Evolutionary conservation across 1,139 yeast species (phyloP).

Genomic region (Zygosaccharomyces pseudobailii): DNA sequence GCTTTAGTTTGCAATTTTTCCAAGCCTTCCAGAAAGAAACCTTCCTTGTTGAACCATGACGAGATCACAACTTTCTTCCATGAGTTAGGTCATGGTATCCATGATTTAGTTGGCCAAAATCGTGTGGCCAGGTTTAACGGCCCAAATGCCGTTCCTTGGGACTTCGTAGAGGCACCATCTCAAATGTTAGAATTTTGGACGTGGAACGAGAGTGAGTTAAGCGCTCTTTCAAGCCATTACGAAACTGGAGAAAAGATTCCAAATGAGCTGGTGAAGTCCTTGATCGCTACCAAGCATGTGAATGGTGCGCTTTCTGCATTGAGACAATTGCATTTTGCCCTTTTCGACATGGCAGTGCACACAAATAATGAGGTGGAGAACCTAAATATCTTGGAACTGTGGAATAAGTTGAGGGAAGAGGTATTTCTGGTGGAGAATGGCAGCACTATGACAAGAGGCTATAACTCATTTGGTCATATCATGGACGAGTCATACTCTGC

Average conservation of each 20-base stretch:
- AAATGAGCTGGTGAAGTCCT: conserved; percentile 54
- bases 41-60: conserved; percentile 69
- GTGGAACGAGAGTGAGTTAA: conserved; percentile 64
- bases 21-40: conserved; percentile 64
- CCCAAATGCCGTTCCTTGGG: conserved; percentile 66
- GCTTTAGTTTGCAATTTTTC: conserved; percentile 84
- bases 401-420: conserved; percentile 62
- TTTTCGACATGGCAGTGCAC: conserved; percentile 72
- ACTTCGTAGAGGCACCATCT: conserved; percentile 86
- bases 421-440: conserved; percentile 56
- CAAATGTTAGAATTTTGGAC: conserved; percentile 89
- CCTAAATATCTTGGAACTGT: conserved; percentile 47
- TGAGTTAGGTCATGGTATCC: conserved; percentile 87
- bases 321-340: conserved; percentile 72
- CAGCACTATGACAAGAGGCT: conserved; percentile 55
- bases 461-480: conserved; percentile 69
- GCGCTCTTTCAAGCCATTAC: conserved; percentile 61
- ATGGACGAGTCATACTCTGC: conserved; percentile 82
- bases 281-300: conserved; percentile 66
- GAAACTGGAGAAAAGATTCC: conserved; percentile 54
- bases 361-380: conserved; percentile 42
- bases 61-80: conserved; percentile 86
- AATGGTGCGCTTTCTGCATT: conserved; percentile 66
- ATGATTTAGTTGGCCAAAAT: conserved; percentile 65
- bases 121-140: conserved; percentile 67